phyloP scores from a whole-genome alignment of 2,329 filamentous ascomycete species.

The Xylaria sp. region DNA sequence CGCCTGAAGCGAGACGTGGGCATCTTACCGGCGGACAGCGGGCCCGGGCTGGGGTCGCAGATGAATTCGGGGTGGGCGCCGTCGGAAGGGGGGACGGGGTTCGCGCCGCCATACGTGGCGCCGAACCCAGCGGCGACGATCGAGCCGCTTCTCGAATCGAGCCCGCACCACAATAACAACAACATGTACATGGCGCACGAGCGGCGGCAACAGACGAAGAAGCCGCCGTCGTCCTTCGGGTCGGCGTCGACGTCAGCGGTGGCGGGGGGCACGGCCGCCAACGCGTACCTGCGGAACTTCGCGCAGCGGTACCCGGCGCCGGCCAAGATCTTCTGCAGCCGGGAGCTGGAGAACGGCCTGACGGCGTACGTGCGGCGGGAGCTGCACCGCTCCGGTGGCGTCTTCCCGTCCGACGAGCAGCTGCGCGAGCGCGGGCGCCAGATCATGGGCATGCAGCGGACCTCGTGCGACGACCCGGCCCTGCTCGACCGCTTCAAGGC shows the following conservation, averaged over 20 bases:
- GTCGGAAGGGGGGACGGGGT: slow-evolving; percentile 55
- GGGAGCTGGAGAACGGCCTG: slow-evolving; percentile 60
- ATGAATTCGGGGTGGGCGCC: slow-evolving; percentile 50
- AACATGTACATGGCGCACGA: too few relatives aligned
- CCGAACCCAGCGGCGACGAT: slow-evolving; percentile 43
- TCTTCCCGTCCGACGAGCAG: slow-evolving; percentile 51
- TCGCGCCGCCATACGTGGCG: slow-evolving; percentile 57
- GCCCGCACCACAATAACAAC: too few relatives aligned
- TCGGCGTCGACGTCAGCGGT: slow-evolving; percentile 46
- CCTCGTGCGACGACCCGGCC: slow-evolving; percentile 57
- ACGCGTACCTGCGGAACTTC: slow-evolving; percentile 52
- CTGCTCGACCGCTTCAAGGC: slow-evolving; percentile 58
- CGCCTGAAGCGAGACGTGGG: slow-evolving; percentile 63
- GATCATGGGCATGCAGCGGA: slow-evolving; percentile 50
- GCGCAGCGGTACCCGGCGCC: slow-evolving; percentile 49
- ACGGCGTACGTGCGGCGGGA: slow-evolving; percentile 50
- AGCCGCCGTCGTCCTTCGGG: slow-evolving; percentile 40
- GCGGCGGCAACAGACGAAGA: too few relatives aligned
- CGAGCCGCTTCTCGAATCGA: slow-evolving; percentile 40
- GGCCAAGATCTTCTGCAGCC: slow-evolving; percentile 58
- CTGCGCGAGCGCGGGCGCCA: slow-evolving; percentile 51
- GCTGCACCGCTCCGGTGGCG: slow-evolving; percentile 41
- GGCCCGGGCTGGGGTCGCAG: slow-evolving; percentile 50
- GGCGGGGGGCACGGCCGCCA: slow-evolving; percentile 48
- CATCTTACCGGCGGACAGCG: slow-evolving; percentile 50